Evolutionary conservation across 345 rosid genomes (phyloP), one percentile per base, ranked within the genome.

Genomic region (Stellera chamaejasme): DNA sequence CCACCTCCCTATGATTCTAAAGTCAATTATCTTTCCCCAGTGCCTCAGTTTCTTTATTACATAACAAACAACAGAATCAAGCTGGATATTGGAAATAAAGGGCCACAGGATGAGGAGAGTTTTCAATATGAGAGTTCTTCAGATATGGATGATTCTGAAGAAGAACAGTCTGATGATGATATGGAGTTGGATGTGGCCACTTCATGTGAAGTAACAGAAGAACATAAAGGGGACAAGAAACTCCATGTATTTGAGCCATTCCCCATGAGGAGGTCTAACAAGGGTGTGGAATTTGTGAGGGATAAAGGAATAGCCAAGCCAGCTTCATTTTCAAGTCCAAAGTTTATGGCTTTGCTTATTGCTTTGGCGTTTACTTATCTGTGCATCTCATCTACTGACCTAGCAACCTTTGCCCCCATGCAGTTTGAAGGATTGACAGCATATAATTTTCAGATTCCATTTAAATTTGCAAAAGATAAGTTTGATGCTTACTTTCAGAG

Each of bases 11-110:
- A 81, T 62, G 87, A 84, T 70, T 87, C 82, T 11, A 74, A 74
- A 46, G 77, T 66, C 48, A 82, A 85, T 58, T 82, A 77, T 54
- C 67, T 80, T 41, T 76, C 92, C 3, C 88, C 87, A 6, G 77
- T 86, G 76, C 93, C 89, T 48, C 79, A 62, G 71, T 85, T 82
- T 62, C 88, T 76, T 39, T 75, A 69, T 44, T 85, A 85, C 45
- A 78, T 60, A 58, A 86, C 84, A 32, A 32, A 32, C 5, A 5
- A 32, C 39, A 32, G 9, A 32, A 32, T 4, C 39, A 32, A 32
- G 39, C 39, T 32, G 9, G 7, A 3, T 32, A 32, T 56, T 47
- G 39, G 39, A 32, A 32, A 32, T 5, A 32, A 32, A 32, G 39
- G 39, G 39, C 39, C 39, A 32, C 7, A 32, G 39, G 39, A 5